Base-by-base conservation (phyloP, 2,329 filamentous ascomycete genomes). In the Ceratocystis smalleyi region DNA sequence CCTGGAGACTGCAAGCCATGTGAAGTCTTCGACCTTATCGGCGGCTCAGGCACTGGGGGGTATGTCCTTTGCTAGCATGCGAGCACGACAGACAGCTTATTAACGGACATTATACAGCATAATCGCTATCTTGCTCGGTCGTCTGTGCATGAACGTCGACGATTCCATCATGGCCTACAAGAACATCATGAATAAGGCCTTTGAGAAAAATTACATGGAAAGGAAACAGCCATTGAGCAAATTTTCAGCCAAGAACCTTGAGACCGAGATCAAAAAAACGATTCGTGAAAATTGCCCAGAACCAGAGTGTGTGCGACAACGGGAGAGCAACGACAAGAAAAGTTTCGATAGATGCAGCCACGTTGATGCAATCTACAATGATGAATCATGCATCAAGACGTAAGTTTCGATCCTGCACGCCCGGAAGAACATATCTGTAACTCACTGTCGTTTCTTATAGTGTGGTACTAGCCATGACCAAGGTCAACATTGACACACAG, bases 1-100 rank as follows among this genome's bases (percentile, higher is more conserved):
- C 19, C 64, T n/a, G 35, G 68, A 27, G 35, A 68, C 1, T 70
- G 69, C 3, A 67, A 54, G 47, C 71, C 70, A 32, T 69, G 69
- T 57, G 70, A 72, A 24, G 64, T 68, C 40, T 72, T 72, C 62
- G 68, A 72, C 22, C 62, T 72, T 10, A 71, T 72, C 47, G 71
- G 70, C 49, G 71, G 71, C n/a, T 72, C 71, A 32, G 71, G 70
- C 61, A 72, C 71, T 1, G 70, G 71, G 49, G 70, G 70, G 69
- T 71, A 62, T 30, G 64, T 19, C n/a, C 5, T 40, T 15, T 43
- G 19, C 19, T 24, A 43, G 32, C 32, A 35, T 4, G 3, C 8
- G 3, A 35, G 15, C 22, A 22, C 27, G 12, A 12, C 22, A 10
- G 32, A 35, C 2, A 10, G 3, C 10, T 35, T 12, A 35, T 35